Evolutionary conservation across 371 early-diverging fungal species (phyloP), one percentile per base, ranked within the genome.

Genomic region (Capillidium heterosporum): DNA sequence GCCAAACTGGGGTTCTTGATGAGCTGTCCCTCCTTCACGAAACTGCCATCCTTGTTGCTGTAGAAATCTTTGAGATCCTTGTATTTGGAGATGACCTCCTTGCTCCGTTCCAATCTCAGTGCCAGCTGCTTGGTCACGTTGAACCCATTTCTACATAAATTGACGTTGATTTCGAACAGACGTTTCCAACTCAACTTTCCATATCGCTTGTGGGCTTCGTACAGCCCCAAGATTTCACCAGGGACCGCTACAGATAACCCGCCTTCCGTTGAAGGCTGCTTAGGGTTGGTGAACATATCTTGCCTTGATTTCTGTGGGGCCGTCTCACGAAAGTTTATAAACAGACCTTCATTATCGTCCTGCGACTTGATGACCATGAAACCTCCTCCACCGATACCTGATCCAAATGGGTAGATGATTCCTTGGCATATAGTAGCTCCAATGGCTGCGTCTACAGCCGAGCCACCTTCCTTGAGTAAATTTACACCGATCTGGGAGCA

Each of bases 301-400:
- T 63, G 60, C 19, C 63, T 69, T 0, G 91, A 71, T 7, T 72
- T 81, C n/a, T 61, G 67, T 4, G 96, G 94, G 0, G 99, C 98
- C 0, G 71, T 74, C 70, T 99, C 99, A 48, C 99, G 72, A 43
- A 88, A 88, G 65, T 88, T 87, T 51, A 88, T 76, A 23, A 47
- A 32, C 19, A 28, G 19, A 23, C 56, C 62, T 0, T 58, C 57
- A 42, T 53, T 10, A 50, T 64, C 60, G 58, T 77, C 69, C 28
- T 78, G 67, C 3, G 73, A 62, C 26, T 92, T 82, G 19, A 97
- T 73, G n/a, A 95, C 67, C 84, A 97, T 85, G 67, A 99, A 97
- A 3, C 99, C 99, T 39, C 99, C 99, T 3, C 92, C 95, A 26
- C 96, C 94, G 42, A 92, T 89, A 50, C 99, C 99, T n/a, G 91